Conservation (phyloP, 2,329 filamentous ascomycete genomes). For the Pseudogymnoascus sp. region DNA sequence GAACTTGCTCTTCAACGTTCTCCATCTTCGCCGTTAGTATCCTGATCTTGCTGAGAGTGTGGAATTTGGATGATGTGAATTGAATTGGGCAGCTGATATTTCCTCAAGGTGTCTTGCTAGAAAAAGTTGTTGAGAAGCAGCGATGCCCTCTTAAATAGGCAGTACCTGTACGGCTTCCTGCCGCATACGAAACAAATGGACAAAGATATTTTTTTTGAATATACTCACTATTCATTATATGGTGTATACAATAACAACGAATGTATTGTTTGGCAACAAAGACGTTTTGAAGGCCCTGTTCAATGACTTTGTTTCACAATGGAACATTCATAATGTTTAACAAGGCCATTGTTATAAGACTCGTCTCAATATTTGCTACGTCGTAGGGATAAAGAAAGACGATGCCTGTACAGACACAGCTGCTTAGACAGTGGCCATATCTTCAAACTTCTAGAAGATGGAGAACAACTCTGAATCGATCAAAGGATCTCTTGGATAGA, state of each 20-base stretch:
- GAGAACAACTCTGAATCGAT: neutral
- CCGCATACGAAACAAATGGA: neutral
- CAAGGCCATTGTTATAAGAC: neutral
- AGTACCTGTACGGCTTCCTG: neutral
- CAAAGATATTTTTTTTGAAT: neutral
- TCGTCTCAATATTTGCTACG: neutral
- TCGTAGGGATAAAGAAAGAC: neutral
- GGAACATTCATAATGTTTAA: neutral
- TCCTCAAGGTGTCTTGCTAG: neutral
- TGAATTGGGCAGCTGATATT: neutral
- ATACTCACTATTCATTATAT: neutral
- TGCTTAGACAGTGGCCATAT: neutral
- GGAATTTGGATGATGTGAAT: neutral
- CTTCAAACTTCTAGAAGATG: conserved; percentile 4
- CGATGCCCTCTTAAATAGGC: neutral
- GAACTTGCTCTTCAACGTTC: neutral
- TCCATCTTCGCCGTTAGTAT: neutral
- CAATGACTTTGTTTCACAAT: neutral
- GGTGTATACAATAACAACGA: neutral
- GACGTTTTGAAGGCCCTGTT: neutral
- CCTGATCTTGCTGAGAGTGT: neutral
- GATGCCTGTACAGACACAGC: neutral
- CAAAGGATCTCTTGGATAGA: neutral
- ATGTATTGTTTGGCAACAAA: neutral
- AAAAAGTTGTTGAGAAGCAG: neutral